These are phyloP conservation scores for Microbotryomycetes sp. DNA, from an alignment of 1,284 basidiomycete species.

Conservation along the genomic window DNA sequence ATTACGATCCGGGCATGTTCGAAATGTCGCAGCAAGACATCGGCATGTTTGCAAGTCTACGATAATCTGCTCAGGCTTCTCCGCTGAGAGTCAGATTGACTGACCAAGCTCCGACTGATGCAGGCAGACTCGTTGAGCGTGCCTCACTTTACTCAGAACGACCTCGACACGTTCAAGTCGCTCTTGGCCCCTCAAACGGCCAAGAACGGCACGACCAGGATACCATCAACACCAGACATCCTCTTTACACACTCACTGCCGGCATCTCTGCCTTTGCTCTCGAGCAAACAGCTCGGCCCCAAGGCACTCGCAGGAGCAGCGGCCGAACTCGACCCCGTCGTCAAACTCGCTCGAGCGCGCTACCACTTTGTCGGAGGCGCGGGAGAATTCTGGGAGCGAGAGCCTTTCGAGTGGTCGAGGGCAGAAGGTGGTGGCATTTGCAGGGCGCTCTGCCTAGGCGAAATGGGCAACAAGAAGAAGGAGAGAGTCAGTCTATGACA, in stretches of 20 bases:
- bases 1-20: slow-evolving; percentile 57
- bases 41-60: not conserved
- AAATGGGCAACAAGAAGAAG: slow-evolving; percentile 71
- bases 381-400: slow-evolving; percentile 78
- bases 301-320: not conserved
- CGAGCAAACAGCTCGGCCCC: slow-evolving; percentile 42
- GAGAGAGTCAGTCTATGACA: slow-evolving; percentile 58
- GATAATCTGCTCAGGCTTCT: no score
- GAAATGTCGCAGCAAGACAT: slow-evolving; percentile 25
- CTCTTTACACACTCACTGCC: slow-evolving; percentile 76
- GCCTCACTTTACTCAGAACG: slow-evolving; percentile 45
- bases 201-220: not conserved
- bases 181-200: not conserved
- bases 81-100: no score
- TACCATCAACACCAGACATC: slow-evolving; percentile 54
- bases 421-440: slow-evolving; percentile 47
- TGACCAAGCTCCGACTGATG: no score
- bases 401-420: slow-evolving; percentile 76
- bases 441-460: slow-evolving; percentile 66
- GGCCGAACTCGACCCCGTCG: slow-evolving; percentile 21
- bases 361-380: slow-evolving; percentile 62
- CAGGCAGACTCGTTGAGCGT: not conserved
- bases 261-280: slow-evolving; percentile 54
- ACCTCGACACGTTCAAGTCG: slow-evolving; percentile 54
- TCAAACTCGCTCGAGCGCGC: slow-evolving; percentile 50